A percentile compares a stretch with the other conserved stretches of the same genome.
These are phyloP conservation scores for Aspergillus nomiae DNA, from an alignment of 2,329 filamentous ascomycete species.

Conservation along the genomic window DNA sequence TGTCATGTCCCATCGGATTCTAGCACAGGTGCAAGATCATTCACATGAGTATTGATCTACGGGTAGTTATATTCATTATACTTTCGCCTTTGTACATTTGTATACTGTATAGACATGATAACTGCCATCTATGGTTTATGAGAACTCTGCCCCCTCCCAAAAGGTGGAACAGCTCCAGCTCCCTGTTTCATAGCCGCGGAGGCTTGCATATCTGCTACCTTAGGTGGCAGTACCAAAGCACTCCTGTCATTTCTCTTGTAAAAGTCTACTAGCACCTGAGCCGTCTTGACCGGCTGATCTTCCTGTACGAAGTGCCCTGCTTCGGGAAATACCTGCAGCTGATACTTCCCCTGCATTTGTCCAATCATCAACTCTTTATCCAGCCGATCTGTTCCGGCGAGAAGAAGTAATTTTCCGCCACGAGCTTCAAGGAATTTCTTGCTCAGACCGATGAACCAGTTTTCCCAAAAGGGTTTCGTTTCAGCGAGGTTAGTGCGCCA, in stretches of 20 bases:
- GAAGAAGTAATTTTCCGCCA: slow-evolving; percentile 80
- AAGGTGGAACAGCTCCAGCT: background rate
- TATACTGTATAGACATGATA: background rate
- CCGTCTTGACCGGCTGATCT: slow-evolving; percentile 88
- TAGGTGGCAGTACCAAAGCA: slow-evolving; percentile 82
- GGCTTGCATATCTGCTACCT: slow-evolving; percentile 72
- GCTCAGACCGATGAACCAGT: slow-evolving; percentile 87
- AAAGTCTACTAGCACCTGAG: slow-evolving; percentile 83
- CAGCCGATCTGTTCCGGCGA: slow-evolving; percentile 85
- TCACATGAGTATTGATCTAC: background rate
- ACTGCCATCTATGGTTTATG: background rate
- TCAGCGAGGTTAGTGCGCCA: slow-evolving; percentile 84
- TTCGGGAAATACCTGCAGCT: slow-evolving; percentile 89
- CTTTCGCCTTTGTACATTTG: background rate
- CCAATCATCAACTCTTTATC: slow-evolving; percentile 94
- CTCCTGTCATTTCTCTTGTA: slow-evolving; percentile 87
- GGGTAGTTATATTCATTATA: background rate
- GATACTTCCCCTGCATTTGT: slow-evolving; percentile 98
- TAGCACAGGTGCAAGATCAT: background rate
- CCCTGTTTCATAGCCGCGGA: slow-evolving; percentile 44
- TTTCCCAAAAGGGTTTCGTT: slow-evolving; percentile 91
- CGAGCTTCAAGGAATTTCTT: slow-evolving; percentile 80
- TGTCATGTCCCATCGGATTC: background rate
- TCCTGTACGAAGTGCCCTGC: slow-evolving; percentile 97
- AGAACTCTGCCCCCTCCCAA: background rate